Evolutionary conservation across 1,284 basidiomycete species (phyloP), one percentile per base, ranked within the genome.

Genomic region (Schizopora paradoxa): DNA sequence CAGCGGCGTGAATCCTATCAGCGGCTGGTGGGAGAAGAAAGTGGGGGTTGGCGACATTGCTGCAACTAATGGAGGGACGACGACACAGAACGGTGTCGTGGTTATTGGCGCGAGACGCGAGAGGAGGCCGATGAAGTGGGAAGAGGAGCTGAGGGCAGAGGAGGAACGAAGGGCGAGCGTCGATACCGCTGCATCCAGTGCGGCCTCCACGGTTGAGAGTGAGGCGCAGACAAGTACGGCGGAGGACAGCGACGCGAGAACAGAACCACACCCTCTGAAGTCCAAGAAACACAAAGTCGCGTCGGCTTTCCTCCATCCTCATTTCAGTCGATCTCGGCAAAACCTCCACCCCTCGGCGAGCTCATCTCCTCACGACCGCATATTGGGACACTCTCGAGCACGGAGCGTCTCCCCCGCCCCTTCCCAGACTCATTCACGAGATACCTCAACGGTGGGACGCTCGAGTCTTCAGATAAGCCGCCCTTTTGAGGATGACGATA

Each of bases 1-100:
- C 34, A 65, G 67, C 33, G 72, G 78, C 19, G 74, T 72, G 10
- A 69, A 71, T 16, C 68, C 66, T 35, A 59, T 86, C 32, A 78
- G 76, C 49, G 75, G 76, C 47, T 86, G 82, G 82, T 88, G 85
- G 85, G 85, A 88, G 65, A 74, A 69, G 51, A 74, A 70, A 39
- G 76, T 86, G 3, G 86, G 86, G 1, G 84, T 74, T 11, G 79
- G 81, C 23, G 80, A 86, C 63, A 66, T 72, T 40, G 51, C 53
- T 28, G 57, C 53, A 28, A 54, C 51, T 8, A 58, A 57, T 19
- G 41, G 47, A 28, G 45, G 43, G n/a, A 51, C 52, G 25, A 58
- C 59, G 19, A 50, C 41, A 19, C 41, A 26, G 11, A 34, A 34
- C 26, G 35, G 36, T 14, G 23, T 48, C 39, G 39, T 45, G 19